Evolutionary conservation across 1,284 basidiomycete species (phyloP).

Genomic region (Stereum hirsutum): DNA sequence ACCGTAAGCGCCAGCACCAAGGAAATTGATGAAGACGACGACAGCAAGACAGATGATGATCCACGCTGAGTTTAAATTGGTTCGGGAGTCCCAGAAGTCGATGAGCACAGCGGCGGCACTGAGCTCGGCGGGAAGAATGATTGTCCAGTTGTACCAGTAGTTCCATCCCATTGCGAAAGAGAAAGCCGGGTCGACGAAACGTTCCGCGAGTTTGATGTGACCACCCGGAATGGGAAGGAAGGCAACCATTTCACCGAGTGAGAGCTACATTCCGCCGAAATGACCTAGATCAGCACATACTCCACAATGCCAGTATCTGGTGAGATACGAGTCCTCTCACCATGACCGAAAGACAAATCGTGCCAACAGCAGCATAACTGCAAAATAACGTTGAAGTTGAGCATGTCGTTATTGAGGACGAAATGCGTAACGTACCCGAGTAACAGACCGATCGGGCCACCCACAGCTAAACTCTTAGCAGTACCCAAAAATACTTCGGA

Average conservation of each 20-base stretch:
- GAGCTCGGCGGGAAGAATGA: slow-evolving; percentile 51
- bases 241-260: slow-evolving; percentile 54
- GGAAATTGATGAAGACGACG: slow-evolving; percentile 58
- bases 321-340: slow-evolving; percentile 11
- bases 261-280: no score
- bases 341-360: slow-evolving; percentile 46
- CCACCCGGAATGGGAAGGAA: slow-evolving; percentile 64
- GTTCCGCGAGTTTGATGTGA: slow-evolving; percentile 59
- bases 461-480: slow-evolving; percentile 39
- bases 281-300: no score
- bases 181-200: slow-evolving; percentile 64
- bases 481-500: slow-evolving; percentile 46
- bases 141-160: slow-evolving; percentile 57
- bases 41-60: slow-evolving; percentile 55
- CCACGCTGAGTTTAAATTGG: slow-evolving; percentile 48
- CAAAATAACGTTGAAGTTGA: no score
- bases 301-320: no score
- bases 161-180: slow-evolving; percentile 67
- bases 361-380: slow-evolving; percentile 44
- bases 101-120: slow-evolving; percentile 59
- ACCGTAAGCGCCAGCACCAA: slow-evolving; percentile 45
- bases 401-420: no score
- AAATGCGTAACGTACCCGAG: no score
- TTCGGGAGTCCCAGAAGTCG: slow-evolving; percentile 42
- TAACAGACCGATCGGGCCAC: slow-evolving; percentile 53